Base-by-base conservation (phyloP, 2,329 filamentous ascomycete genomes). In the Arthrocladium fulminans region DNA sequence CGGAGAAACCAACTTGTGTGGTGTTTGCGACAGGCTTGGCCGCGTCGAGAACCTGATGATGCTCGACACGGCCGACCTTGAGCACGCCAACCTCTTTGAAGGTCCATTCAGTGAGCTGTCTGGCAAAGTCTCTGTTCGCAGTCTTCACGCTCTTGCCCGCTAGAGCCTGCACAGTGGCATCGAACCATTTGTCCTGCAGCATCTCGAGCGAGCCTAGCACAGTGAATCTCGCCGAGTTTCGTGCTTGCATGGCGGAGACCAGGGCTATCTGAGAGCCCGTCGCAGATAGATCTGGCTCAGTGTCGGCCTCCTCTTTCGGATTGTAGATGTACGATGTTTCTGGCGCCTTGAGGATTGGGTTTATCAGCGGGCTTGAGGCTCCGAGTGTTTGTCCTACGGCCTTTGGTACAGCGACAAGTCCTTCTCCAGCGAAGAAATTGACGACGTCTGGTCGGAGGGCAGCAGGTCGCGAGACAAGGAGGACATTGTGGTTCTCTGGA, bases 21-120 rank as follows among this genome's bases (percentile, higher is more conserved):
- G 56, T 64, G 45, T 76, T 75, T 40, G 64, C 63, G n/a, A 67
- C 72, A 29, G 66, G 67, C 50, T 69, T 73, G 57, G 77, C 78
- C 57, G 79, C 62, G 42, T 58, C 48, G 45, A 59, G 39, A 53
- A 72, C 67, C 50, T 79, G 66, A 62, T 82, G 82, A 69, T 98
- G 92, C 69, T 88, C 79, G 55, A 97, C 76, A 60, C 76, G 79
- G 64, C 87, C 87, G 60, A 94, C 86, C 59, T 85, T 84, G 58
- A 98, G 66, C 9, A 98, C 87, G 58, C 92, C 92, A 47, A 83
- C 79, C 73, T 98, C 92, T 70, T 94, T 83, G 74, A 98, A 98
- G 0, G 89, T 81, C 92, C 92, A 98, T n/a, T 79, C 84, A n/a
- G 85, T 83, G 49, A 98, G 67, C 61, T 84, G 81, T 68, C 84